phyloP scores from a whole-genome alignment of 2,329 filamentous ascomycete genomes.

The Claviceps digitariae region DNA sequence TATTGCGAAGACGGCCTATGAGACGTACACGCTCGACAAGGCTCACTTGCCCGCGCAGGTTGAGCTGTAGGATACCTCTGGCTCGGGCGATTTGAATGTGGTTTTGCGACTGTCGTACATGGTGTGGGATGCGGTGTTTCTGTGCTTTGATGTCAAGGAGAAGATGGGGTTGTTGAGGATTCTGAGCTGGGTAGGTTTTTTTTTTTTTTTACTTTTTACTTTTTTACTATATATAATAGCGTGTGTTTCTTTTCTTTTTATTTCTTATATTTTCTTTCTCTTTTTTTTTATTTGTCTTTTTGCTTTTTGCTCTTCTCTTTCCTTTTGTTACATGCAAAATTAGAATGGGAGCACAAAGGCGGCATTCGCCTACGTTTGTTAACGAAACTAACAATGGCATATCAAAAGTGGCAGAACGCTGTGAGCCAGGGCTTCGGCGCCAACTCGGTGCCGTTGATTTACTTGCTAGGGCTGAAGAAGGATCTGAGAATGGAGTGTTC shows the following conservation, averaged over 20 bases:
- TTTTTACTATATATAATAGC: background rate
- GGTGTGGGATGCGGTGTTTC: conserved; percentile 23
- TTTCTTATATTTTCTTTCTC: background rate
- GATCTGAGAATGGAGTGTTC: conserved; percentile 13
- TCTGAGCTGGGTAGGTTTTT: conserved; percentile 20
- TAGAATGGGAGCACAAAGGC: too few relatives aligned
- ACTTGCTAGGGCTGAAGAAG: conserved; percentile 23
- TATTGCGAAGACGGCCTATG: conserved; percentile 21
- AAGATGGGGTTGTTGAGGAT: conserved; percentile 20
- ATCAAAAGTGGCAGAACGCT: conserved; percentile 13
- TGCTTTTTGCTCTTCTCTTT: background rate
- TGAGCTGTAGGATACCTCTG: conserved; percentile 28
- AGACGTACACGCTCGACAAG: conserved; percentile 19
- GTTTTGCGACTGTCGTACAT: conserved; percentile 22
- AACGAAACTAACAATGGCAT: background rate
- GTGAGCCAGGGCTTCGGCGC: background rate
- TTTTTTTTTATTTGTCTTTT: background rate
- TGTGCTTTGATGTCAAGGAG: conserved; percentile 26
- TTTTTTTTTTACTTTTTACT: too few relatives aligned
- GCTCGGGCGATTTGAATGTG: conserved; percentile 22
- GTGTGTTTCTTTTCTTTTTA: background rate
- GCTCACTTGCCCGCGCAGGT: conserved; percentile 14
- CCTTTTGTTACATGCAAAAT: too few relatives aligned
- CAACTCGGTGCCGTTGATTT: conserved; percentile 12
- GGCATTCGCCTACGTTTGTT: too few relatives aligned